Evolutionary conservation across 2,329 filamentous ascomycete species (phyloP), one percentile per base, ranked within the genome.

Genomic region (Fusarium torulosum): DNA sequence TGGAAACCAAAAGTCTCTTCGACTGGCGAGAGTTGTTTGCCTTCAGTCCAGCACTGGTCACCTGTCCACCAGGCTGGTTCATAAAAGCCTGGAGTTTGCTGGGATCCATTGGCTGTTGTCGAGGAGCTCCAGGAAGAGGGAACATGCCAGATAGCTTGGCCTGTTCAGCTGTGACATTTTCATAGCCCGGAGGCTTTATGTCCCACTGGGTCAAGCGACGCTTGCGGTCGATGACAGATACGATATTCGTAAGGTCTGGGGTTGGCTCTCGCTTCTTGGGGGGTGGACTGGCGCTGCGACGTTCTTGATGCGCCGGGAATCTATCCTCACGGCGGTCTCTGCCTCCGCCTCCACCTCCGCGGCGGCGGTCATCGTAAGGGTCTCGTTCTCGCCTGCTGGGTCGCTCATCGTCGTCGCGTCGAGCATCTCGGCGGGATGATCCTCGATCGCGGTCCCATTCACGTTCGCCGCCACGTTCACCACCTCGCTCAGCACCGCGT

Each of bases 81-180:
- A 97, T 96, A 79, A 99, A 97, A 21, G 95, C 94, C 78, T 97
- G 94, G 46, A 99, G 86, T 79, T 95, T 95, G 74, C 89, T 92
- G 17, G 95, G 94, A 72, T 99, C 96, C 90, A 98, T 96, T 33
- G 93, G 91, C 75, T 97, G 94, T 78, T 97, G 94, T 72, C 96
- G 90, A 54, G 96, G 96, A 64, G 96, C 96, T 69, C 96, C 96
- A 5, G 96, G 96, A 44, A 99, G 88, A 63, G 96, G 94, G 83
- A 99, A 99, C 96, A 99, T 97, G 83, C 95, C 91, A 70, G 96
- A 99, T 43, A 99, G 86, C 84, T 99, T 99, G 50, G 96, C 96
- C 79, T 99, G 96, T 80, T 99, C 96, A 21, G 96, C 94, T 4
- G 96, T 97, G 69, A 99, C 95, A 79, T 96, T 97, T 76, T 99